A percentile compares a stretch with the other conserved stretches of the same genome.
Evolutionary conservation across 2,329 filamentous ascomycete species (phyloP).

Genomic region (Thermomyces lanuginosus): DNA sequence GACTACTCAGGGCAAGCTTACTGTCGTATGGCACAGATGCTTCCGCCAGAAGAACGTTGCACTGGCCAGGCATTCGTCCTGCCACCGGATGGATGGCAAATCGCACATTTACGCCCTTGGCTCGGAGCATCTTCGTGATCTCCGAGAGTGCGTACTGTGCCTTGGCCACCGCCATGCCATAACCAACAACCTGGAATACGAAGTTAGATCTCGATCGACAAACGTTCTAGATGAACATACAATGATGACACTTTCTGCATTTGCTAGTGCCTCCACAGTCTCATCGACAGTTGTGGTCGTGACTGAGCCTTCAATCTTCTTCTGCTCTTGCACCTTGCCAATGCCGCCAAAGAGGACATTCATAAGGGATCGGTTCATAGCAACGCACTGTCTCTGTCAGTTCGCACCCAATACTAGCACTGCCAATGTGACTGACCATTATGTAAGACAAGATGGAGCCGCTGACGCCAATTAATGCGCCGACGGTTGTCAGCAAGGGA

Average conservation of each 20-base stretch:
- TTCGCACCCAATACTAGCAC: background rate
- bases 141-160: conserved; percentile 81
- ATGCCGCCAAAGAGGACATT: conserved; percentile 83
- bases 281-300: conserved; percentile 68
- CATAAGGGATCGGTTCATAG: conserved; percentile 80
- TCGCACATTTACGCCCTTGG: conserved; percentile 61
- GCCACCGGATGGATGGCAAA: conserved; percentile 86
- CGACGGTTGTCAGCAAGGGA: conserved; percentile 66
- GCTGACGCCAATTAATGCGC: conserved; percentile 72
- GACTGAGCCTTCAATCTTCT: conserved; percentile 64
- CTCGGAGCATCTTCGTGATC: conserved; percentile 57
- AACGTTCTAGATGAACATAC: conserved; percentile 19
- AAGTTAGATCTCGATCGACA: background rate
- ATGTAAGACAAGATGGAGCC: conserved; percentile 82
- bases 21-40: conserved; percentile 76
- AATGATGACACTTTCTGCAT: conserved; percentile 73
- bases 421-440: conserved; percentile 25
- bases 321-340: conserved; percentile 44
- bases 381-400: conserved; percentile 42
- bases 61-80: conserved; percentile 83
- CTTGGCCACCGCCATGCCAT: conserved; percentile 89
- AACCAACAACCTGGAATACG: conserved; percentile 48
- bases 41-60: conserved; percentile 78
- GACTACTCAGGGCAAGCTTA: conserved; percentile 13
- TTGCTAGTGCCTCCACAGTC: conserved; percentile 56